Base-by-base conservation (phyloP, 1,284 basidiomycete genomes). In the Boletus semigastroideus region DNA sequence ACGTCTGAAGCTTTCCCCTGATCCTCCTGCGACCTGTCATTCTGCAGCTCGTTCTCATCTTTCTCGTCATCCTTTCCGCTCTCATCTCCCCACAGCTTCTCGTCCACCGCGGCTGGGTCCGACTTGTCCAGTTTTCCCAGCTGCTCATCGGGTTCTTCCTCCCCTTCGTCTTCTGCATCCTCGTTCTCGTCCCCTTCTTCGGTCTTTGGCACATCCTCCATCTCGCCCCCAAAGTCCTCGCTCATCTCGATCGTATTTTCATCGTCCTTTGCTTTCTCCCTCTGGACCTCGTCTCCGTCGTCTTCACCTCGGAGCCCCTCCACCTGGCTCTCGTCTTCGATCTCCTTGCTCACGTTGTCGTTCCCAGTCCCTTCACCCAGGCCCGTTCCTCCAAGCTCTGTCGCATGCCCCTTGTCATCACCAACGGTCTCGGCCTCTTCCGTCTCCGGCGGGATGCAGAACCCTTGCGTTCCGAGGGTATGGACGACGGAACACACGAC, bases 31-130 rank as follows among this genome's bases (percentile, higher is more conserved):
- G 80, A 77, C 57, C 74, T 76, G 59, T 86, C 78, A 52, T 84
- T 69, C 49, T 80, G 72, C 20, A 77, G 78, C 49, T 82, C 80
- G 33, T 80, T 74, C 30, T 76, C 69, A 36, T 76, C 68, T 48
- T 81, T 73, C 27, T 79, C 74, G 16, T 75, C 72, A 14, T 83
- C 80, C 46, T 78, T 69, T 44, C 79, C 75, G 27, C 74, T 66
- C 57, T 95, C 88, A 57, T 94, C 90, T 33, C 89, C 93, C 96
- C 97, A 98, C 60, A 99, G 78, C 74, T 98, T 98, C 73, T 99
- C 96, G 65, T 99, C 96, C 11, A 98, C 84, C 0, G 88, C 87
- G 25, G 84, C 80, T 9, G 92, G 90, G 70, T 98, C 94, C n/a
- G 84, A 76, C 2, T 86, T 83, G 70, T 97, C 94, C 39, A 98